Conservation (phyloP, 129 eudicot genomes). For the Chrysanthemum lavandulifolium region DNA sequence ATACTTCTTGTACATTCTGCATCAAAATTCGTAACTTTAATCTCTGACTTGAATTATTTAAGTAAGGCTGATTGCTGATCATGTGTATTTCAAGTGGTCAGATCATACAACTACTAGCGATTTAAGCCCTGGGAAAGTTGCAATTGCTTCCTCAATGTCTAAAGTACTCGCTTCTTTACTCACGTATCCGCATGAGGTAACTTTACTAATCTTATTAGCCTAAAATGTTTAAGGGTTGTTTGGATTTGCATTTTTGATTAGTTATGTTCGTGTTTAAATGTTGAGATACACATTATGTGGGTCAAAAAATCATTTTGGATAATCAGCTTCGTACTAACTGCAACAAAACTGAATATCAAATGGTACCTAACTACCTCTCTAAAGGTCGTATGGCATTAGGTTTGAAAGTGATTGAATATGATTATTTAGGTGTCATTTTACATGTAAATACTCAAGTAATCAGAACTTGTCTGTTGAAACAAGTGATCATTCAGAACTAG, state of each 20-base stretch:
- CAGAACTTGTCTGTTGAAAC: no score
- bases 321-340: no score
- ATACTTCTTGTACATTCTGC: conserved; percentile 15
- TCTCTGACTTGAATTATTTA: conserved; percentile 9
- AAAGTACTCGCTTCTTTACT: conserved; percentile 80
- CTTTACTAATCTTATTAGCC: neutral
- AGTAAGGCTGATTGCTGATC: conserved; percentile 43
- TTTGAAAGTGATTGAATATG: no score
- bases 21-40: neutral
- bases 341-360: no score
- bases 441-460: no score
- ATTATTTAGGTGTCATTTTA: no score
- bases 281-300: no score
- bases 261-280: no score
- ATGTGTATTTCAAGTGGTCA: conserved; percentile 39
- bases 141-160: conserved; percentile 82
- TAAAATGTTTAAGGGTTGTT: neutral
- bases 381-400: no score
- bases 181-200: conserved; percentile 96
- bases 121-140: conserved; percentile 70
- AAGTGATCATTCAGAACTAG: no score
- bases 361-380: no score
- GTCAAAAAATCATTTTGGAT: no score
- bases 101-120: conserved; percentile 56
- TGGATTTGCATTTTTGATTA: neutral